phyloP scores from a whole-genome alignment of 192 early-diverging fungal genomes.

The Rhizophlyctis rosea region DNA sequence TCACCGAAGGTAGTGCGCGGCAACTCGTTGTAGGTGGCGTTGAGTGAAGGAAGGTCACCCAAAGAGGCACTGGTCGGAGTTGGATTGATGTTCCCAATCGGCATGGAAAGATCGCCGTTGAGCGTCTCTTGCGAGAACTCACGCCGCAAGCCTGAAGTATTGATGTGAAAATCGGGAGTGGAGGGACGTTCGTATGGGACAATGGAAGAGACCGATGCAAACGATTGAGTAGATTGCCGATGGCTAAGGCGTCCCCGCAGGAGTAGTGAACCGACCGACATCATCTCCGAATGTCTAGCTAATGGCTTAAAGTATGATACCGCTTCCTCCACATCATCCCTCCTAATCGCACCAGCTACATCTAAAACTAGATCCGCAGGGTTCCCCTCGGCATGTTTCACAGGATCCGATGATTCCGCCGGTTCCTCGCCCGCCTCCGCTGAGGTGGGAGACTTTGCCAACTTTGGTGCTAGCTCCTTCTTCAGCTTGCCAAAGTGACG shows the following conservation, averaged over 20 bases:
- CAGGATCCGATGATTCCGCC: not conserved
- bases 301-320: conserved; percentile 6
- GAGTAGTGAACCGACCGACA: not conserved
- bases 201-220: not conserved
- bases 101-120: no score
- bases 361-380: conserved; percentile 32
- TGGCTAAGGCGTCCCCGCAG: not conserved
- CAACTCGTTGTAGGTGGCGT: no score
- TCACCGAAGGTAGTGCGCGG: not conserved
- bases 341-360: conserved; percentile 14
- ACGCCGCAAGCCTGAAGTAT: no score
- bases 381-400: conserved; percentile 4
- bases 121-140: no score
- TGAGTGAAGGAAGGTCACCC: no score
- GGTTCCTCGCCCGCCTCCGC: conserved; percentile 4
- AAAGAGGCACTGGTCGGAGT: no score
- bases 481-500: conserved; percentile 8
- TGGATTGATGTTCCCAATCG: no score
- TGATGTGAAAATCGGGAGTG: not conserved
- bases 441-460: not conserved
- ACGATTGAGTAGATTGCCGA: not conserved
- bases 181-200: not conserved
- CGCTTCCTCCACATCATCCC: conserved; percentile 8
- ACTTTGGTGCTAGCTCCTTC: not conserved
- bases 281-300: not conserved